Evolutionary conservation across 331 rosid species (phyloP).

Genomic region (Malus hybrid): DNA sequence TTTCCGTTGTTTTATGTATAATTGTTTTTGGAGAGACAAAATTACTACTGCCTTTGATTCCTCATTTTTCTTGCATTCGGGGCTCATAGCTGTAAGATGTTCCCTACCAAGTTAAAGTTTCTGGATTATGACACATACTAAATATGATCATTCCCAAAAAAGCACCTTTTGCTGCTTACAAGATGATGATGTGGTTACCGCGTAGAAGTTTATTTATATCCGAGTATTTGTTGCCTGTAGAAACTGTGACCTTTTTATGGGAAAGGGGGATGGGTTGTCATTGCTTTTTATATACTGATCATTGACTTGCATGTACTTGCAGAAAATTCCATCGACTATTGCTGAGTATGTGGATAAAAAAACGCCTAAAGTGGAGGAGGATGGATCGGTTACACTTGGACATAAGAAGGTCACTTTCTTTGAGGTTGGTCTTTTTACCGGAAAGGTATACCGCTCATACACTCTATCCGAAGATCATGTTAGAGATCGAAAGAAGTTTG

Average conservation of each 20-base stretch:
- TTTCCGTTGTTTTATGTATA: not conserved
- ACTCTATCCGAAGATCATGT: not conserved
- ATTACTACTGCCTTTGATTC: not conserved
- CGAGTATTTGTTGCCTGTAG: not conserved
- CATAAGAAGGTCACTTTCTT: slow-evolving; percentile 49
- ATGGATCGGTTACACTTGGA: slow-evolving; percentile 72
- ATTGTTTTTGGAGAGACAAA: not conserved
- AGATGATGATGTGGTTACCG: not conserved
- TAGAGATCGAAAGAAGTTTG: slow-evolving; percentile 24
- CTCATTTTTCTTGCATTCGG: not conserved
- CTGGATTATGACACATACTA: not conserved
- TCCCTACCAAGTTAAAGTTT: not conserved
- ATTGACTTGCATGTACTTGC: slow-evolving; percentile 17
- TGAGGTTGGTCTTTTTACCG: slow-evolving; percentile 61
- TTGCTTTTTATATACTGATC: not conserved
- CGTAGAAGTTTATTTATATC: not conserved
- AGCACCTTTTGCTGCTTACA: not conserved
- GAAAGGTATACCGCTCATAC: slow-evolving; percentile 38
- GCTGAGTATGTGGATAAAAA: slow-evolving; percentile 45
- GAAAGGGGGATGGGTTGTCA: not conserved
- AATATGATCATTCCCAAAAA: not conserved
- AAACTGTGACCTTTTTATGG: not conserved
- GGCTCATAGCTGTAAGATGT: not conserved
- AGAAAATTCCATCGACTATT: slow-evolving; percentile 50
- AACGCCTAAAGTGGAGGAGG: slow-evolving; percentile 51